A percentile compares a stretch with the other conserved stretches of the same genome.
phyloP scores from a whole-genome alignment of 2,329 filamentous ascomycete genomes.

The Cladophialophora bantiana region DNA sequence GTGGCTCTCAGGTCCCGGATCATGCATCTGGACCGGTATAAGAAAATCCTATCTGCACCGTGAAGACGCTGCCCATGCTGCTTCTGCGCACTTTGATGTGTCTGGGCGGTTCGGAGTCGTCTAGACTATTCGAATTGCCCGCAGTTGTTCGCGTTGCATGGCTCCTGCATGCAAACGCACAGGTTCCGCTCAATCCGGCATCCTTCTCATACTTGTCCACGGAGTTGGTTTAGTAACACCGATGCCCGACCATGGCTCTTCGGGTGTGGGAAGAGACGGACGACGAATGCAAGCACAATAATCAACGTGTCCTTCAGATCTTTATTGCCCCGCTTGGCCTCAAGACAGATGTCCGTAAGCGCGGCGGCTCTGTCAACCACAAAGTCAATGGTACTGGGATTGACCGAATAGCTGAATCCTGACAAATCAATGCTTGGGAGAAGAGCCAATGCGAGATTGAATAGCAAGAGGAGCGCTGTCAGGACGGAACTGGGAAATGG shows the following conservation, averaged over 20 bases:
- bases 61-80: not conserved
- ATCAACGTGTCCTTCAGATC: constrained; percentile 7
- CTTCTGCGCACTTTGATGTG: not conserved
- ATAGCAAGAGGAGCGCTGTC: constrained; percentile 12
- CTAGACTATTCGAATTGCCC: not conserved
- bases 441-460: constrained; percentile 24
- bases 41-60: not conserved
- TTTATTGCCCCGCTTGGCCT: not conserved
- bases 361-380: constrained; percentile 12
- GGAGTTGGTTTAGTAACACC: not conserved
- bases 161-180: too few relatives aligned
- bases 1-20: not conserved
- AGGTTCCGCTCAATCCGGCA: too few relatives aligned
- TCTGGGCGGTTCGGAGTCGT: not conserved
- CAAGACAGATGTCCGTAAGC: not conserved
- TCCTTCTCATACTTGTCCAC: not conserved
- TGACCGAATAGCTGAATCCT: constrained; percentile 21
- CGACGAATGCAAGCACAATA: constrained; percentile 10
- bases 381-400: constrained; percentile 16
- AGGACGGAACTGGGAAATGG: not conserved
- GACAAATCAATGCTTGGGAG: constrained; percentile 17
- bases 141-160: not conserved
- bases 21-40: not conserved
- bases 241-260: not conserved
- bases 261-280: constrained; percentile 12